These are phyloP conservation scores for Hypholoma sublateritium DNA, from an alignment of 768 basidiomycete species.

Conservation along the genomic window DNA sequence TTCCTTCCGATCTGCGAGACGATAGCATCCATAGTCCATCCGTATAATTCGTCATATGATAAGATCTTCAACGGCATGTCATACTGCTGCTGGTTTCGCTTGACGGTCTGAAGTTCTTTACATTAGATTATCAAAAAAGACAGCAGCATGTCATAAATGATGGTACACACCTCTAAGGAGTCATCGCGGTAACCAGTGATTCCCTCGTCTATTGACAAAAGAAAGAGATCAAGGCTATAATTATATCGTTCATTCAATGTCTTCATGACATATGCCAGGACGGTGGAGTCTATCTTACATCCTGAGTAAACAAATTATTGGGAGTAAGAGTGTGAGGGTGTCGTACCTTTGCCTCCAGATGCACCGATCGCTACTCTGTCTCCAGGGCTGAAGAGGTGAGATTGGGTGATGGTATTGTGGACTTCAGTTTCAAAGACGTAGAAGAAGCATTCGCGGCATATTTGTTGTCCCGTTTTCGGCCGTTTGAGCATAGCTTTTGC, in stretches of 20 bases:
- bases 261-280: constrained; percentile 97
- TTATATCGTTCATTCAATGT: constrained; percentile 90
- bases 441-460: constrained; percentile 96
- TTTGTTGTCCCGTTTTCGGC: constrained; percentile 96
- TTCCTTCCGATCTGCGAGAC: constrained; percentile 94
- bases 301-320: constrained; percentile 13
- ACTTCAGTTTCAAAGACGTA: constrained; percentile 98
- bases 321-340: constrained; percentile 8
- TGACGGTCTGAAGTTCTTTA: constrained; percentile 73
- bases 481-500: constrained; percentile 86
- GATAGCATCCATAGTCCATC: constrained; percentile 99
- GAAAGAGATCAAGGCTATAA: constrained; percentile 87
- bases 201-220: constrained; percentile 97
- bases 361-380: constrained; percentile 97
- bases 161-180: constrained; percentile 73
- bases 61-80: constrained; percentile 94
- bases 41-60: constrained; percentile 94
- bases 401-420: constrained; percentile 89
- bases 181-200: constrained; percentile 98
- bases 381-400: constrained; percentile 81
- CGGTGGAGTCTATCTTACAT: constrained; percentile 80
- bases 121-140: not conserved
- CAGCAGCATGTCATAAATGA: not conserved
- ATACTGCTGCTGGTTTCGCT: constrained; percentile 95
- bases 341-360: constrained; percentile 93